Conservation (phyloP, 768 basidiomycete genomes). For the Suillus paluster region DNA sequence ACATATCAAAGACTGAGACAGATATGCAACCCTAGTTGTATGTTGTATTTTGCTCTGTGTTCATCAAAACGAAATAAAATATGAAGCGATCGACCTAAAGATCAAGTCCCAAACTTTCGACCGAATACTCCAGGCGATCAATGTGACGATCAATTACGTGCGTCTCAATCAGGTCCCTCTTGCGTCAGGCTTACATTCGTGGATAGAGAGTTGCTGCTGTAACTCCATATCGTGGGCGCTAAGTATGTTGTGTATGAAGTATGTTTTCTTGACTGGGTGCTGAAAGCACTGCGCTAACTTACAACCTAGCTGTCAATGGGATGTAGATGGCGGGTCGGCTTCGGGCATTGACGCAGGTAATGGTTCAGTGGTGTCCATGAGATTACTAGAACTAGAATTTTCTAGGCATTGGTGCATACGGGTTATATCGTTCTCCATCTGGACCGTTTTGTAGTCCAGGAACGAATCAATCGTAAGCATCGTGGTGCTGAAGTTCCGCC, state of each 20-base stretch:
- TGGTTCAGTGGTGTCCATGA: background rate
- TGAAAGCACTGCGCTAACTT: background rate
- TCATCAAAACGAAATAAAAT: background rate
- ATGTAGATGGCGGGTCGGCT: slow-evolving; percentile 13
- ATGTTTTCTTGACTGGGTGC: background rate
- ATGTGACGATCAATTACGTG: slow-evolving; percentile 30
- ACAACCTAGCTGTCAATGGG: slow-evolving; percentile 26
- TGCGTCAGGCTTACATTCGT: background rate
- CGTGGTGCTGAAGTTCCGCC: background rate
- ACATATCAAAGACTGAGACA: slow-evolving; percentile 31
- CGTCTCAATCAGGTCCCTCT: background rate
- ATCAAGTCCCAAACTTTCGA: slow-evolving; percentile 26
- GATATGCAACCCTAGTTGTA: slow-evolving; percentile 28
- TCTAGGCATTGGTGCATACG: slow-evolving; percentile 13
- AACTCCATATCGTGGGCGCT: slow-evolving; percentile 31
- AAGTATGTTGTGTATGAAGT: slow-evolving; percentile 36
- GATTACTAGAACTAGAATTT: slow-evolving; percentile 12
- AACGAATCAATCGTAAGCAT: slow-evolving; percentile 25
- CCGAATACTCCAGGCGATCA: slow-evolving; percentile 27
- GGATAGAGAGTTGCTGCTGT: slow-evolving; percentile 29
- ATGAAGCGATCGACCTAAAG: slow-evolving; percentile 1
- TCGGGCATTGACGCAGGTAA: slow-evolving; percentile 23
- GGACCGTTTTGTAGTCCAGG: slow-evolving; percentile 20
- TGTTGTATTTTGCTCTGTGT: slow-evolving; percentile 8
- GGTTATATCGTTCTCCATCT: slow-evolving; percentile 14